A percentile compares a stretch with the other conserved stretches of the same genome.
These are phyloP conservation scores for Trichoderma brevicompactum DNA, from an alignment of 2,329 filamentous ascomycete species.

Conservation along the genomic window DNA sequence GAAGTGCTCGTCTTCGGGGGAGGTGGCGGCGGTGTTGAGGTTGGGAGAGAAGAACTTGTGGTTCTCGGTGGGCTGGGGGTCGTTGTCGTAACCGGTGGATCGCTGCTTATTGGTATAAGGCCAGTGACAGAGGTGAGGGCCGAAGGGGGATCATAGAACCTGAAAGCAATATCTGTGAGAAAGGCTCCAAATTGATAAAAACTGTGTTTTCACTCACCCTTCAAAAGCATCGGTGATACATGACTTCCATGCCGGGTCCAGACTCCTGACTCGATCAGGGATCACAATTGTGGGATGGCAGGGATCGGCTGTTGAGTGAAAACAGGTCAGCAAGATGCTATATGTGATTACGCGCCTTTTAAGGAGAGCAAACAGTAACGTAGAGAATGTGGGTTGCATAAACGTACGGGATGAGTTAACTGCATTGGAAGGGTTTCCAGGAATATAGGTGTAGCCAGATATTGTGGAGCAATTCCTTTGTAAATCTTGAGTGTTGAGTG, in stretches of 20 bases:
- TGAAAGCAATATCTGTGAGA: neutral
- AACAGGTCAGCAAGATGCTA: neutral
- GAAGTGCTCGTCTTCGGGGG: conserved; percentile 3
- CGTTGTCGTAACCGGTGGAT: neutral
- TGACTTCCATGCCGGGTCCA: conserved; percentile 27
- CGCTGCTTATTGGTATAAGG: conserved; percentile 8
- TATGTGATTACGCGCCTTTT: neutral
- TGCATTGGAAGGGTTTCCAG: conserved; percentile 24
- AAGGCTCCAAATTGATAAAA: neutral
- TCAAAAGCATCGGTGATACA: conserved; percentile 24
- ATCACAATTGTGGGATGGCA: conserved; percentile 30
- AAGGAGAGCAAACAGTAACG: neutral
- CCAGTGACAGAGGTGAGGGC: conserved; percentile 19
- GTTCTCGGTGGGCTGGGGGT: conserved; percentile 4
- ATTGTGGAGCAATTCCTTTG: conserved; percentile 29
- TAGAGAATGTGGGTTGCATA: neutral
- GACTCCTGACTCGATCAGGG: conserved; percentile 21
- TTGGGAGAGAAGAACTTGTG: neutral
- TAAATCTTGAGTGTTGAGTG: conserved; percentile 25
- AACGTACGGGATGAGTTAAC: conserved; percentile 14
- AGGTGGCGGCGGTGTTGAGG: conserved; percentile 15
- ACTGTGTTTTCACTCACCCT: conserved; percentile 4
- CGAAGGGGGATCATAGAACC: conserved; percentile 28
- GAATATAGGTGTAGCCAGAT: conserved; percentile 22
- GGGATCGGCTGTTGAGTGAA: conserved; percentile 24